Percentiles rank a stretch among this genome's conserved stretches.
Conservation (phyloP, 2,329 filamentous ascomycete genomes). For the Fusarium ramigenum region DNA sequence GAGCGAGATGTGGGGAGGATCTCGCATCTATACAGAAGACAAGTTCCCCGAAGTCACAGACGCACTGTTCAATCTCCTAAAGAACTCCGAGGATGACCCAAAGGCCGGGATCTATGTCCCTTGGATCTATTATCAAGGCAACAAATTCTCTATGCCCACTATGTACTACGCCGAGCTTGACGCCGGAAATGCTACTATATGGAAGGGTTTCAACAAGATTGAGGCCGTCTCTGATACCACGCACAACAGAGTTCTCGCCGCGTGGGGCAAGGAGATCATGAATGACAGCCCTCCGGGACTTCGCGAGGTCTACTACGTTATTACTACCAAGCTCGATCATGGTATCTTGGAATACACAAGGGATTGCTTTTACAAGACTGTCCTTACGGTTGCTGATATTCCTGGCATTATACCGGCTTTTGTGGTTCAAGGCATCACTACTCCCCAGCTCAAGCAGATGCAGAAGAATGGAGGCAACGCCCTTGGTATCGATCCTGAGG, state of each 20-base stretch:
- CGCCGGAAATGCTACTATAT: conserved; percentile 48
- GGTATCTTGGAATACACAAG: not conserved
- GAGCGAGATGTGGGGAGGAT: conserved; percentile 37
- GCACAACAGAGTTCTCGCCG: not conserved
- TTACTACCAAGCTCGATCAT: conserved; percentile 16
- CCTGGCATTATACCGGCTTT: conserved; percentile 42
- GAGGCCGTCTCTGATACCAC: conserved; percentile 23
- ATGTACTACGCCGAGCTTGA: conserved; percentile 51
- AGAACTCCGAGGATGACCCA: conserved; percentile 10
- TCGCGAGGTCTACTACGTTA: conserved; percentile 13
- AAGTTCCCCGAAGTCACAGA: conserved; percentile 43
- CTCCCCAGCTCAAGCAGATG: conserved; percentile 48
- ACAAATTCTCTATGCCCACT: conserved; percentile 31
- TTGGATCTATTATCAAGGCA: not conserved
- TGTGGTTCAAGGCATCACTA: conserved; percentile 54
- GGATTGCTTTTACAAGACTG: conserved; percentile 33
- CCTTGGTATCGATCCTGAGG: conserved; percentile 39
- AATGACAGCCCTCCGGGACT: conserved; percentile 1
- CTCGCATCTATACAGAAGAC: conserved; percentile 44
- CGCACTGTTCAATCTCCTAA: conserved; percentile 44
- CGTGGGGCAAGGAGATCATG: conserved; percentile 3
- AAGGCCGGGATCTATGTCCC: conserved; percentile 15
- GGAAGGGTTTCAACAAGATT: conserved; percentile 47
- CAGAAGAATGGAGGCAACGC: conserved; percentile 47
- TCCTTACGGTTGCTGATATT: conserved; percentile 32